Conservation (phyloP, 441 rosid genomes). For the Mallotus japonicus region DNA sequence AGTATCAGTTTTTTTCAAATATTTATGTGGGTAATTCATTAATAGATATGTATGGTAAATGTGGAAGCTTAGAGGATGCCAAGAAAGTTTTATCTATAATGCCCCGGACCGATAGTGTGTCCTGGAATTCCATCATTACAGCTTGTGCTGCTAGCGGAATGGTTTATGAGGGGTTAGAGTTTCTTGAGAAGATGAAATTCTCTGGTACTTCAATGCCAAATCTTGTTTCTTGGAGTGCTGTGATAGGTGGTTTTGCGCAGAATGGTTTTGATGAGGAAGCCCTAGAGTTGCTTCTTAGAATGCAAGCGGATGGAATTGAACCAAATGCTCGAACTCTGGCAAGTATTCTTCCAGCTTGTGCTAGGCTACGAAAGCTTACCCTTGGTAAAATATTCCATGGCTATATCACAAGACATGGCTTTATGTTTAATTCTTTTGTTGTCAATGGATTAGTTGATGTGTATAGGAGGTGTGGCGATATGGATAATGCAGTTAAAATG, state of each 20-base stretch:
- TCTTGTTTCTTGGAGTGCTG: conserved; percentile 61
- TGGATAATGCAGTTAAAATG: conserved; percentile 45
- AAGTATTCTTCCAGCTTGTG: conserved; percentile 61
- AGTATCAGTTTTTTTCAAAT: conserved; percentile 36
- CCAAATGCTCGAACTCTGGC: conserved; percentile 58
- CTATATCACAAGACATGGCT: conserved; percentile 45
- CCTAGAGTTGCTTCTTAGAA: conserved; percentile 37
- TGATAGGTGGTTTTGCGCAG: conserved; percentile 55
- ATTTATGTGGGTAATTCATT: conserved; percentile 52
- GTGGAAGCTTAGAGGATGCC: conserved; percentile 53
- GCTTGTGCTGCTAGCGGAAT: conserved; percentile 53
- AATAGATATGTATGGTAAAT: conserved; percentile 59
- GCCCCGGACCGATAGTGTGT: conserved; percentile 42
- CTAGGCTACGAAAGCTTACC: conserved; percentile 42
- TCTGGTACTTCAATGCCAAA: conserved; percentile 36
- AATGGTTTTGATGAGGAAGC: conserved; percentile 58
- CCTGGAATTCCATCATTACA: conserved; percentile 55
- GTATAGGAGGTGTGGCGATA: conserved; percentile 57
- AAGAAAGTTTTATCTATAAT: conserved; percentile 37
- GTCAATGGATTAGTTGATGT: conserved; percentile 61
- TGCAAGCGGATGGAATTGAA: conserved; percentile 45
- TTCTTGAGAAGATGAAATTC: conserved; percentile 37
- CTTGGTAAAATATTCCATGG: conserved; percentile 57
- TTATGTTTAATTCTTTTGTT: conserved; percentile 42
- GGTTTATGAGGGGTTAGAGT: conserved; percentile 48